A percentile compares a stretch with the other conserved stretches of the same genome.
phyloP scores from a whole-genome alignment of 192 early-diverging fungal species.

The Podila epigama region DNA sequence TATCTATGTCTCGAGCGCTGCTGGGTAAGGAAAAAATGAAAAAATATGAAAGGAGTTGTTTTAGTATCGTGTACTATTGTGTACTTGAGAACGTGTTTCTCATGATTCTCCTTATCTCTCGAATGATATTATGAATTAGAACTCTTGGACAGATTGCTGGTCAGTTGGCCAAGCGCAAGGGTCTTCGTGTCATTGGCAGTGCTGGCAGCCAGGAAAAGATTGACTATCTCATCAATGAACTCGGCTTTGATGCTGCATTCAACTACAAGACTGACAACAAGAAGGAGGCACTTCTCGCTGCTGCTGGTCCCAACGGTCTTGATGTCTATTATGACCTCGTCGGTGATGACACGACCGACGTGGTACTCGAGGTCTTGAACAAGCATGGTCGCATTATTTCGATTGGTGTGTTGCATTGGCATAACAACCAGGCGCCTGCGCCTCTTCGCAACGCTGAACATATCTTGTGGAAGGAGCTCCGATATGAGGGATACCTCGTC shows the following conservation, averaged over 20 bases:
- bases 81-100: background rate
- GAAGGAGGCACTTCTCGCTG: background rate
- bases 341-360: conserved; percentile 49
- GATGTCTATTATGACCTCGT: conserved; percentile 92
- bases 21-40: conserved; percentile 6
- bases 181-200: conserved; percentile 83
- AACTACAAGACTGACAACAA: conserved; percentile 81
- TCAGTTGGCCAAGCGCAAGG: conserved; percentile 79
- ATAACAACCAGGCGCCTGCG: background rate
- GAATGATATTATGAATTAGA: conserved; percentile 28
- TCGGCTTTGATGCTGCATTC: conserved; percentile 86
- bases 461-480: conserved; percentile 12
- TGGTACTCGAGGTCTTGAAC: conserved; percentile 34
- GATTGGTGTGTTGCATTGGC: conserved; percentile 2
- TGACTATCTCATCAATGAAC: conserved; percentile 63
- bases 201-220: conserved; percentile 89
- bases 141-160: conserved; percentile 75
- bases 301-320: conserved; percentile 43
- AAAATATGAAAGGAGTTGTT: background rate
- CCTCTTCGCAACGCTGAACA: conserved; percentile 2
- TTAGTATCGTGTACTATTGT: background rate
- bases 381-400: conserved; percentile 9
- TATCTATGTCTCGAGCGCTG: conserved; percentile 53
- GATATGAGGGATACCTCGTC: conserved; percentile 4
- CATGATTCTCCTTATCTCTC: background rate